Evolutionary conservation across 2,329 filamentous ascomycete species (phyloP), one percentile per base, ranked within the genome.

Genomic region (Trichoderma citrinoviride): DNA sequence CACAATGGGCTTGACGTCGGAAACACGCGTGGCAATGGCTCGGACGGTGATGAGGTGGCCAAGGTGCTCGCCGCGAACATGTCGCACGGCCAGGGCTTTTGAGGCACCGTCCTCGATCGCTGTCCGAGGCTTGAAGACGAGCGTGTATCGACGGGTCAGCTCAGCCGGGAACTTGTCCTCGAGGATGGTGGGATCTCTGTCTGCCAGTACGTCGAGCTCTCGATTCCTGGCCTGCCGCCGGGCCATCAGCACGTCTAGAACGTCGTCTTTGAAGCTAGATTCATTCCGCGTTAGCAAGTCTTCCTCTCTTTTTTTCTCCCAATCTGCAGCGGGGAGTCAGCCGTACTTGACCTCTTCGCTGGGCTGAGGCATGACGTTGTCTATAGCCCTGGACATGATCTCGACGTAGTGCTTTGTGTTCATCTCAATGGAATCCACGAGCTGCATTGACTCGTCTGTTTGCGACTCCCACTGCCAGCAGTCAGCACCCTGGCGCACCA

Each of bases 381-480:
- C 95, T 50, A 97, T 88, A 7, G 95, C 95, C 69, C 90, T 85
- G 3, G 94, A 94, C 66, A 98, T 79, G 66, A 98, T 86, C 73
- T 99, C 95, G 70, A 98, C 89, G 74, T 99, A 99, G 77, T 97
- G 95, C 73, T 95, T 91, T 17, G 95, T 92, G 78, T 99, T 99
- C 70, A 84, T 85, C 79, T 95, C 91, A 71, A 99, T 90, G 1
- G 91, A 96, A 53, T 90, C 85, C 21, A 96, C 90, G 55, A 98
- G 82, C 70, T 89, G 87, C 68, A 91, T 77, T 6, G 88, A 87
- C 54, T 90, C 87, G 61, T 87, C 87, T 23, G 88, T 78, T 29
- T 87, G 83, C 69, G 87, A 84, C 77, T 97, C 93, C 78, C 89
- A 98, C 88, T 94, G 64, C 3, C 15, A 17, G 17, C 50, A 27